phyloP scores from a whole-genome alignment of 768 basidiomycete species.

The Rhizopogon vesiculosus region DNA sequence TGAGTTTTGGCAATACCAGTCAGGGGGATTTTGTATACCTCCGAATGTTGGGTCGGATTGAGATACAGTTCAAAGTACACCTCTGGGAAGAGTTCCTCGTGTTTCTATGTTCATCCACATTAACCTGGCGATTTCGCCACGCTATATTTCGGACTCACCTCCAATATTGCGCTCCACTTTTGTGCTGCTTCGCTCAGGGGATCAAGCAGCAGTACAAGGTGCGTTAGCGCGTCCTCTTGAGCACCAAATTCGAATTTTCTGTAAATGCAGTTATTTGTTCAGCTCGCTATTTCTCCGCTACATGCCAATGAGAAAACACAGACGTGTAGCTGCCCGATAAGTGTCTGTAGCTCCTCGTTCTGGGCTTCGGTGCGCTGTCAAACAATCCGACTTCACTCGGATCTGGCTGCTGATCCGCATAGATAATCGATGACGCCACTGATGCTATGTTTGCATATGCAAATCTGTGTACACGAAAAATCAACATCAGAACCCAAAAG shows the following conservation, averaged over 20 bases:
- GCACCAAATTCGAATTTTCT: slow-evolving; percentile 74
- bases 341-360: slow-evolving; percentile 55
- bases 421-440: slow-evolving; percentile 66
- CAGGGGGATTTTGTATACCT: slow-evolving; percentile 41
- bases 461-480: slow-evolving; percentile 32
- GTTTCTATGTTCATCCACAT: neutral
- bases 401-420: slow-evolving; percentile 67
- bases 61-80: slow-evolving; percentile 74
- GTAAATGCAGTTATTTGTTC: neutral
- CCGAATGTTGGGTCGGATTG: slow-evolving; percentile 61
- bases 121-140: neutral
- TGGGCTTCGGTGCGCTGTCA: slow-evolving; percentile 54
- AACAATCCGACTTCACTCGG: slow-evolving; percentile 71
- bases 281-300: neutral
- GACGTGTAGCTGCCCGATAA: slow-evolving; percentile 66
- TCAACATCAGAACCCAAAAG: neutral
- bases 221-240: slow-evolving; percentile 58
- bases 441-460: slow-evolving; percentile 57
- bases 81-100: slow-evolving; percentile 47
- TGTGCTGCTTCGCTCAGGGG: slow-evolving; percentile 84
- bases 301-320: slow-evolving; percentile 18
- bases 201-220: slow-evolving; percentile 72
- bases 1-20: neutral
- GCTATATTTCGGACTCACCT: slow-evolving; percentile 40
- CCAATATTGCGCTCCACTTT: slow-evolving; percentile 76